phyloP scores from a whole-genome alignment of 2,329 filamentous ascomycete genomes.

The Botryosphaeria agaves region DNA sequence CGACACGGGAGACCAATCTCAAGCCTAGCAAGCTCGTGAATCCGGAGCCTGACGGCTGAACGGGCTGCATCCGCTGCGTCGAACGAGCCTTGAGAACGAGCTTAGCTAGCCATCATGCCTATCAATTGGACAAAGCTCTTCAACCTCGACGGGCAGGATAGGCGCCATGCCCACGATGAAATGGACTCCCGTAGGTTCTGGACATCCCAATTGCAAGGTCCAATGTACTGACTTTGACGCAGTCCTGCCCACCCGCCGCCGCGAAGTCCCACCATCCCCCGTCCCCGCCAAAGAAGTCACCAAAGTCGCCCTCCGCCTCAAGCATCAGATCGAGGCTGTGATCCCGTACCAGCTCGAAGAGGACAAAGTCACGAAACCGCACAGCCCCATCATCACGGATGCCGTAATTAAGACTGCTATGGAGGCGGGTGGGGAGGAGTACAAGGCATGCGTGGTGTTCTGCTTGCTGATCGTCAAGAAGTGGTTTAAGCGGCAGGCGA shows the following conservation, averaged over 20 bases:
- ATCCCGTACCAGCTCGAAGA: slow-evolving; percentile 82
- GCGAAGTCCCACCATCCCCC: slow-evolving; percentile 43
- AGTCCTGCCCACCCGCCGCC: slow-evolving; percentile 50
- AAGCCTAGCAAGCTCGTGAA: no score
- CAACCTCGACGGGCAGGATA: slow-evolving; percentile 18
- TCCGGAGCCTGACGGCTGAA: no score
- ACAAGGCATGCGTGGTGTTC: slow-evolving; percentile 67
- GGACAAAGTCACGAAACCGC: slow-evolving; percentile 54
- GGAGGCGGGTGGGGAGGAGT: slow-evolving; percentile 60
- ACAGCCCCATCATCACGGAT: slow-evolving; percentile 70
- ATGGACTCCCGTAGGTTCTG: slow-evolving; percentile 20
- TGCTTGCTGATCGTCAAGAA: slow-evolving; percentile 57
- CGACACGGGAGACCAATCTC: no score
- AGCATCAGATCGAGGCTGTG: slow-evolving; percentile 76
- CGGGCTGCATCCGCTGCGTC: no score
- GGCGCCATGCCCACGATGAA: slow-evolving; percentile 23
- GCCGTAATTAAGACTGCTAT: slow-evolving; percentile 66
- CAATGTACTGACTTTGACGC: slow-evolving; percentile 4
- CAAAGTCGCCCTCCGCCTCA: slow-evolving; percentile 73
- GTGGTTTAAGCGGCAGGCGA: slow-evolving; percentile 66
- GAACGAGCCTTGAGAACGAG: no score
- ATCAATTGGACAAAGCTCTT: slow-evolving; percentile 22
- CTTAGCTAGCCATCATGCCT: no score
- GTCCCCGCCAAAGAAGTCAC: slow-evolving; percentile 69
- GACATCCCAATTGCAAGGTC: background rate